Conservation (phyloP, 2,329 filamentous ascomycete species). For the Pseudonectria foliicola region DNA sequence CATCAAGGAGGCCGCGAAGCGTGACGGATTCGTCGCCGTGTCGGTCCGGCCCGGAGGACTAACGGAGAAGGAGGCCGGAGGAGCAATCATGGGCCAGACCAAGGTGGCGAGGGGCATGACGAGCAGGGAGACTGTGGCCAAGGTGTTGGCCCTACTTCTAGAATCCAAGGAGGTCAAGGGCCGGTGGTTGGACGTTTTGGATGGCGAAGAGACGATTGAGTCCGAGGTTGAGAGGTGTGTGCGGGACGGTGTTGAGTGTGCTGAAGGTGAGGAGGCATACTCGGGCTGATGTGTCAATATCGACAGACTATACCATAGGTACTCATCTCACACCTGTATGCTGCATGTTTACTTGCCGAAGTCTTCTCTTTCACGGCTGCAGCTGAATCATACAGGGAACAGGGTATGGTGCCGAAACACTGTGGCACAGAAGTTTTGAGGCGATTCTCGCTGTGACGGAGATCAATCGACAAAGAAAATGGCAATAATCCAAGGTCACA, state of each 20-base stretch:
- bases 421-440: too few species aligned
- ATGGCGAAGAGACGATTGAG: constrained; percentile 36
- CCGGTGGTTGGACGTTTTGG: constrained; percentile 44
- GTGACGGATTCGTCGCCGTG: constrained; percentile 34
- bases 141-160: constrained; percentile 40
- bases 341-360: too few species aligned
- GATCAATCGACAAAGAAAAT: too few species aligned
- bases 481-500: too few species aligned
- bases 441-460: too few species aligned
- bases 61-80: constrained; percentile 37
- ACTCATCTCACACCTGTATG: too few species aligned
- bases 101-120: constrained; percentile 31
- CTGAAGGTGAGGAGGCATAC: constrained; percentile 16
- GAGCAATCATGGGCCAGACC: constrained; percentile 36
- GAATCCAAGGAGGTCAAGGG: constrained; percentile 35
- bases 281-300: constrained; percentile 4
- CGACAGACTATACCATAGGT: too few species aligned
- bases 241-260: constrained; percentile 15
- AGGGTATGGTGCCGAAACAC: too few species aligned
- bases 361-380: too few species aligned
- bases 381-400: too few species aligned
- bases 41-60: constrained; percentile 42
- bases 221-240: constrained; percentile 16
- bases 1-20: constrained; percentile 34
- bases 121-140: constrained; percentile 50